These are phyloP conservation scores for Rostrohypoxylon terebratum DNA, from an alignment of 495 filamentous ascomycete species.

Conservation along the genomic window DNA sequence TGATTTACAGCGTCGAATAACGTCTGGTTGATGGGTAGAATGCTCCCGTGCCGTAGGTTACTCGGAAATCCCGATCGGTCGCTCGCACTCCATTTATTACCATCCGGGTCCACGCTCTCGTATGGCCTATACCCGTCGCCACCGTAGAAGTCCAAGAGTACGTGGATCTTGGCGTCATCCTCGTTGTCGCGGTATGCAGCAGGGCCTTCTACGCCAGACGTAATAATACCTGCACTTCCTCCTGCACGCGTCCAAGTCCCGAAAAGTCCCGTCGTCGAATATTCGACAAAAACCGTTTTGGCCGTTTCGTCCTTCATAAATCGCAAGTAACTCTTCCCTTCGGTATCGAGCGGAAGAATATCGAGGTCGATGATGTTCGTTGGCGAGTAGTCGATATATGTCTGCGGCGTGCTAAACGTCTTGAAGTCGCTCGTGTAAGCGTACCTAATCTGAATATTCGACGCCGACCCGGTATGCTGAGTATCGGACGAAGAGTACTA, in stretches of 20 bases:
- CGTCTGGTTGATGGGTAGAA: conserved; percentile 58
- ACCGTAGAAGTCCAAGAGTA: conserved; percentile 65
- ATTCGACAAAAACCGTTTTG: conserved; percentile 64
- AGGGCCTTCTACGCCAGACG: conserved; percentile 62
- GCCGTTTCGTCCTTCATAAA: conserved; percentile 67
- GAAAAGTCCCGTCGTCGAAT: conserved; percentile 60
- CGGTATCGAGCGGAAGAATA: conserved; percentile 53
- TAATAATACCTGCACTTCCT: conserved; percentile 55
- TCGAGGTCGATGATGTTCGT: conserved; percentile 61
- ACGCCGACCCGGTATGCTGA: conserved; percentile 54
- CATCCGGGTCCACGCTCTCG: conserved; percentile 54
- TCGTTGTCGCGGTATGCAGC: conserved; percentile 62
- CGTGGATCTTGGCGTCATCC: conserved; percentile 55
- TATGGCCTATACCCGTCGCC: conserved; percentile 64
- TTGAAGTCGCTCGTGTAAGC: conserved; percentile 59
- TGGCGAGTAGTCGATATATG: conserved; percentile 58
- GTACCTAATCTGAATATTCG: conserved; percentile 58
- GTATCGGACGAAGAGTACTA: conserved; percentile 57
- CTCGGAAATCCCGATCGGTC: conserved; percentile 54
- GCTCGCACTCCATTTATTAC: conserved; percentile 60
- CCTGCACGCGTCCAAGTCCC: conserved; percentile 64
- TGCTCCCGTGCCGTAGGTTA: conserved; percentile 63
- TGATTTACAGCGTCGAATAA: conserved; percentile 53
- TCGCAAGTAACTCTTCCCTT: conserved; percentile 54
- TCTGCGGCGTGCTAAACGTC: conserved; percentile 56